Percentiles rank a stretch among this genome's conserved stretches.
Evolutionary conservation across 306 rosid genomes (phyloP).

Genomic region (Begonia masoniana): DNA sequence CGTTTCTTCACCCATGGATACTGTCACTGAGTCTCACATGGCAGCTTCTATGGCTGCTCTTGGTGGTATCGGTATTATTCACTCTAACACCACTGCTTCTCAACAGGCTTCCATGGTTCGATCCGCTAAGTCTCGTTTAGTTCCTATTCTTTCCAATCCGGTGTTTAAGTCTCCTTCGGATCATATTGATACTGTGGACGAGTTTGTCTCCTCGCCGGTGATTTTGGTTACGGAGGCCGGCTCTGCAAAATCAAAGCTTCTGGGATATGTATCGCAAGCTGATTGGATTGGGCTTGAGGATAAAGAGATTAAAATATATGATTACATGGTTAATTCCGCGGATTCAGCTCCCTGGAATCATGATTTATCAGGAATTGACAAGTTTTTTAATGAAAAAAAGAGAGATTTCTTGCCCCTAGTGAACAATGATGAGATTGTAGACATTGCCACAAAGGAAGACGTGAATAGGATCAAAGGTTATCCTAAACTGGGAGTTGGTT

Average conservation of each 20-base stretch:
- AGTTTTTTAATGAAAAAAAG: slow-evolving; percentile 23
- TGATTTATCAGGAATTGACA: slow-evolving; percentile 26
- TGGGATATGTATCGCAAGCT: slow-evolving; percentile 42
- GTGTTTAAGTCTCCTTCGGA: slow-evolving; percentile 32
- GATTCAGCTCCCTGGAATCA: slow-evolving; percentile 32
- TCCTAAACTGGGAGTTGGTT: slow-evolving; percentile 52
- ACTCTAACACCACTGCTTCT: slow-evolving; percentile 36
- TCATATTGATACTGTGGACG: slow-evolving; percentile 26
- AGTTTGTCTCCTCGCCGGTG: slow-evolving; percentile 33
- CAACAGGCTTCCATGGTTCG: slow-evolving; percentile 44
- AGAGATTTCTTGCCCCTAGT: slow-evolving; percentile 29
- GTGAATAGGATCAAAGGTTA: slow-evolving; percentile 54
- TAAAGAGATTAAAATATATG: slow-evolving; percentile 24
- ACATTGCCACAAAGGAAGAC: slow-evolving; percentile 45
- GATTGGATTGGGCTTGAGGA: slow-evolving; percentile 31
- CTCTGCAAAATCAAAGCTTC: slow-evolving; percentile 18
- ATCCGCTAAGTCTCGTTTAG: slow-evolving; percentile 62
- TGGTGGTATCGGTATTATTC: slow-evolving; percentile 60
- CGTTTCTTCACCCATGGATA: slow-evolving; percentile 95
- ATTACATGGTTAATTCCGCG: slow-evolving; percentile 32
- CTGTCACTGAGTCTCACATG: slow-evolving; percentile 70
- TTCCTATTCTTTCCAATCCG: slow-evolving; percentile 51
- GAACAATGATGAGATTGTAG: slow-evolving; percentile 39
- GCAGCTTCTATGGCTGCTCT: slow-evolving; percentile 72
- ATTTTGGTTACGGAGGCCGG: slow-evolving; percentile 58